Evolutionary conservation across 129 eudicot species (phyloP), one percentile per base, ranked within the genome.

Genomic region (Flaveria robusta): DNA sequence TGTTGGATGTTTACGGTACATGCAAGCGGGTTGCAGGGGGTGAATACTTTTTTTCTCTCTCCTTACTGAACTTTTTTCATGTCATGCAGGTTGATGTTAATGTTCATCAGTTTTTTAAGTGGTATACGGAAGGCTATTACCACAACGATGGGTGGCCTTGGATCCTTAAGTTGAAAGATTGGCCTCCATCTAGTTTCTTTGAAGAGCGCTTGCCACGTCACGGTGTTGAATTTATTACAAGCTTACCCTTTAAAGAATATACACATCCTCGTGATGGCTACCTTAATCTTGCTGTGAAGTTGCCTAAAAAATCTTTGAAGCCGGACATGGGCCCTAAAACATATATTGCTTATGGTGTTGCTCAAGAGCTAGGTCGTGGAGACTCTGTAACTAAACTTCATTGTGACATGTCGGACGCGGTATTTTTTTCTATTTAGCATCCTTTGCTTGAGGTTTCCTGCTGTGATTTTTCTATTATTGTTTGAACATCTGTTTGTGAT

Each of bases 271-370:
- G 81, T 9, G 23, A 46, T 60, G 97, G 93, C 14, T 83, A 77
- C 74, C 73, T 88, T 51, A 91, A 88, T 77, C 83, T 91, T 75
- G 89, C 93, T 59, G 77, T 77, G 6, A 91, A 86, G 77, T 80
- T 87, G 50, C 91, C 91, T 8, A 5, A 41, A 26, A 5, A 43
- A 0, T 67, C 87, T 54, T 72, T 82, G 52, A 88, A 86, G 85
- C 94, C 97, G 1, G 93, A 88, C 73, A 54, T 91, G 88, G 97
- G 97, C 14, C 97, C 97, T 49, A 88, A 91, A 77, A 84, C 97
- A 41, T 91, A 91, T 73, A 91, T 91, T 55, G 97, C 97, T 55
- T 91, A 91, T 71, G 93, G 97, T 26, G 26, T 86, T 80, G 58
- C 85, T 72, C 83, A 80, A 74, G 94, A 91, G 74, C 79, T 91